Evolutionary conservation across 768 basidiomycete species (phyloP).

Genomic region (Tylopilus balloui): DNA sequence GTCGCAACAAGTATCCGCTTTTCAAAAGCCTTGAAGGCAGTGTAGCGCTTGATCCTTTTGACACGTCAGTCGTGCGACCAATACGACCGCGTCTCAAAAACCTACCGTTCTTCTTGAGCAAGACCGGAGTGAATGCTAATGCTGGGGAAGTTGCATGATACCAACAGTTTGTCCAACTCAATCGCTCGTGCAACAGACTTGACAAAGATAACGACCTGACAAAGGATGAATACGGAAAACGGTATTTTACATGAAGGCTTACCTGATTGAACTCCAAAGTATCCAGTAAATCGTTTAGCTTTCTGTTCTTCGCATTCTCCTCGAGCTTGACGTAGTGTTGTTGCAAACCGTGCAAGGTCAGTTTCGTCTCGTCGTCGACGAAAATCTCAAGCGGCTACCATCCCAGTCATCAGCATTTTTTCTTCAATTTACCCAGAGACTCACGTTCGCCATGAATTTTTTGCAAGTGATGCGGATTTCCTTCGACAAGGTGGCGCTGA

Average conservation of each 20-base stretch:
- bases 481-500: constrained; percentile 96
- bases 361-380: constrained; percentile 97
- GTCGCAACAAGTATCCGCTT: constrained; percentile 99
- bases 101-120: constrained; percentile 92
- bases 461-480: constrained; percentile 97
- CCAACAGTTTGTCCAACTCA: constrained; percentile 91
- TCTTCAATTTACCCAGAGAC: constrained; percentile 29
- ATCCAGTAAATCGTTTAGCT: constrained; percentile 92
- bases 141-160: constrained; percentile 97
- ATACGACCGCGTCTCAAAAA: constrained; percentile 5
- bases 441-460: constrained; percentile 98
- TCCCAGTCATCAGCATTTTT: neutral
- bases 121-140: constrained; percentile 96
- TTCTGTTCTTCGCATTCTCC: constrained; percentile 93
- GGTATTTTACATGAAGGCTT: constrained; percentile 2
- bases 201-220: constrained; percentile 96
- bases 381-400: constrained; percentile 95
- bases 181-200: constrained; percentile 97
- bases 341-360: constrained; percentile 96
- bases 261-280: constrained; percentile 98
- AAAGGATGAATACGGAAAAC: constrained; percentile 2
- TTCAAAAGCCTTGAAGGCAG: constrained; percentile 98
- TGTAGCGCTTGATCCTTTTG: constrained; percentile 84
- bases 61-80: constrained; percentile 3
- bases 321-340: constrained; percentile 98